Percentiles rank a stretch among this genome's conserved stretches.
These are phyloP conservation scores for Blumeria graminis DNA, from an alignment of 2,329 filamentous ascomycete genomes.

Conservation along the genomic window DNA sequence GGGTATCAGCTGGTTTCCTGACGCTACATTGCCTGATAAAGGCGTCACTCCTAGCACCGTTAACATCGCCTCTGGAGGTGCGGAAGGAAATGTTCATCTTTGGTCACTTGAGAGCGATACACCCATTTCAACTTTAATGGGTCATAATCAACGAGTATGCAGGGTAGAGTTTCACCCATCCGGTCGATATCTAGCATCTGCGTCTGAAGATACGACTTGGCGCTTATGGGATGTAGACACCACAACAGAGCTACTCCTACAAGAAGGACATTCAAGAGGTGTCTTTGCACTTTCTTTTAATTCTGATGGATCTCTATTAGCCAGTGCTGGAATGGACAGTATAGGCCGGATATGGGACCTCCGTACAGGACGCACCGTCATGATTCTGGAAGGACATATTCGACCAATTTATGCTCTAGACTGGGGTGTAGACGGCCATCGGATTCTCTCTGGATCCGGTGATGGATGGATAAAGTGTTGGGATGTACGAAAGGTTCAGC, in stretches of 20 bases:
- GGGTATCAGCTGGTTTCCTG: constrained; percentile 75
- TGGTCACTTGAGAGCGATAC: constrained; percentile 80
- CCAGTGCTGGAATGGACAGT: constrained; percentile 81
- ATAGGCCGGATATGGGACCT: constrained; percentile 92
- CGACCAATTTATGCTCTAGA: constrained; percentile 83
- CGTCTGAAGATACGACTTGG: constrained; percentile 93
- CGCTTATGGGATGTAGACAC: constrained; percentile 84
- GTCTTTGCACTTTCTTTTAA: constrained; percentile 85
- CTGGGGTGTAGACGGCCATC: constrained; percentile 76
- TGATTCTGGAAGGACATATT: constrained; percentile 75
- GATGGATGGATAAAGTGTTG: constrained; percentile 97
- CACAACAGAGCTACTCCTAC: constrained; percentile 58
- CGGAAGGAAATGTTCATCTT: constrained; percentile 65
- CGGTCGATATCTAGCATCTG: constrained; percentile 70
- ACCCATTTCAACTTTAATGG: constrained; percentile 56
- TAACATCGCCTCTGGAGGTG: constrained; percentile 76
- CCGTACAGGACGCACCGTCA: constrained; percentile 74
- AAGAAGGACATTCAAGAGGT: constrained; percentile 86
- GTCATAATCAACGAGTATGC: constrained; percentile 71
- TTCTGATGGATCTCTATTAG: constrained; percentile 68
- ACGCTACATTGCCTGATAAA: constrained; percentile 46
- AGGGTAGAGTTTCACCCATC: constrained; percentile 88
- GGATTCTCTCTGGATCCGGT: constrained; percentile 76
- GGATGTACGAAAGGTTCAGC: constrained; percentile 78
- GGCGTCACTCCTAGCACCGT: constrained; percentile 48